Percentiles rank a stretch among this genome's conserved stretches.
Evolutionary conservation across 1,284 basidiomycete genomes (phyloP).

Genomic region (Sporisorium iseilematis-ciliati): DNA sequence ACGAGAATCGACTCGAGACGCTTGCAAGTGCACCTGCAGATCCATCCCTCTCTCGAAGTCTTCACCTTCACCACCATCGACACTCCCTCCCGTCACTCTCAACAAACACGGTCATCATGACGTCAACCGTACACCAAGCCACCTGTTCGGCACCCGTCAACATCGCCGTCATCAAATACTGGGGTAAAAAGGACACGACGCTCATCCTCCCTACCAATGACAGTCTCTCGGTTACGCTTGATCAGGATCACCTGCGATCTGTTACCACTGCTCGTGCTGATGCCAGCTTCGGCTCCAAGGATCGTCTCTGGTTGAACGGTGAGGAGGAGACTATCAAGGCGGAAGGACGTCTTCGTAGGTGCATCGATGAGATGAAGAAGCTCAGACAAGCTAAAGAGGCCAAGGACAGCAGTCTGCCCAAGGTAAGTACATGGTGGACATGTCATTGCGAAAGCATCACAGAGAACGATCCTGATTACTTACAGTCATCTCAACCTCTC

Average conservation of each 20-base stretch:
- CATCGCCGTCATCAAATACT: conserved; percentile 92
- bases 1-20: conserved; percentile 22
- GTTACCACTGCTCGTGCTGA: conserved; percentile 93
- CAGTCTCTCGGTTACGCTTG: conserved; percentile 94
- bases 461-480: background rate
- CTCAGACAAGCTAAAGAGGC: conserved; percentile 81
- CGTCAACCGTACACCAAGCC: conserved; percentile 78
- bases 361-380: conserved; percentile 87
- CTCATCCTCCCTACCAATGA: conserved; percentile 98
- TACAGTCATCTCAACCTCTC: background rate
- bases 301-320: conserved; percentile 94
- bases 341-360: conserved; percentile 83
- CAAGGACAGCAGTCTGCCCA: conserved; percentile 52
- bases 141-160: conserved; percentile 94
- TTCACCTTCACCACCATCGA: conserved; percentile 4
- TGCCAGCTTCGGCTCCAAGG: conserved; percentile 76
- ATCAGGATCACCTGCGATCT: conserved; percentile 93
- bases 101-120: conserved; percentile 19
- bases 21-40: background rate
- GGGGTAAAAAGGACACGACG: conserved; percentile 96
- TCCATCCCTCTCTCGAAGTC: background rate
- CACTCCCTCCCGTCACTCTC: background rate
- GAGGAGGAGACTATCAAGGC: conserved; percentile 87
- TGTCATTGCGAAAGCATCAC: background rate
- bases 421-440: conserved; percentile 37